Evolutionary conservation across 306 rosid species (phyloP), one percentile per base, ranked within the genome.

Genomic region (Corylus americana): DNA sequence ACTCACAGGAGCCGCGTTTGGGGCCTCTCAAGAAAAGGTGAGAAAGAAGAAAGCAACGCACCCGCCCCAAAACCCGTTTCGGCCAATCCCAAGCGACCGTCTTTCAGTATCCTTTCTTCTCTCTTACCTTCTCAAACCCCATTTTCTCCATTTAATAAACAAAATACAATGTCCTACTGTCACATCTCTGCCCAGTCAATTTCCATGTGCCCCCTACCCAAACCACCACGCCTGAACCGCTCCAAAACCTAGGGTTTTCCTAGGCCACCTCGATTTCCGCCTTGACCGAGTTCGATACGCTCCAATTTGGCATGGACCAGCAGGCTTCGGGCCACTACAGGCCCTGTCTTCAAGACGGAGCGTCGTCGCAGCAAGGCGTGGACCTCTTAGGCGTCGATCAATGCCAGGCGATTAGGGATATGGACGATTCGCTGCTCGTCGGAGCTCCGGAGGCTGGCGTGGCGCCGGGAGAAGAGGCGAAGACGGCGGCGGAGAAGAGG

Each of bases 201-300:
- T 80, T 84, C 86, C 86, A 80, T 78, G 86, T 83, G 83, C 86
- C 78, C 86, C 80, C 74, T 77, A 61, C 75, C 84, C 79, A 75
- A 18, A 62, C 74, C 79, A 82, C 87, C 88, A 77, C 84, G 44
- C 69, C 77, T 48, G 78, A 69, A 42, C 77, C 55, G 45, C 76
- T 84, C 47, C 68, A 37, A 59, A 39, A 73, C 58, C 84, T 93
- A 91, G 98, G 96, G 87, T 88, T 83, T 81, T 44, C 53, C 14
- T 61, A n/a, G 51, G 25, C 71, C 25, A 37, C 44, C 48, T 55
- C 29, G 29, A n/a, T 6, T 59, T 11, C 35, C 25, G 25, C 14
- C 35, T 59, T 59, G 59, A 25, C 11, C 17, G 39, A 25, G 66
- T 27, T 59, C 1, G 66, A 25, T 59, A 22, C 44, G 5, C 37